A percentile compares a stretch with the other conserved stretches of the same genome.
These are phyloP conservation scores for Lindgomyces ingoldianus DNA, from an alignment of 495 filamentous ascomycete genomes.

Conservation along the genomic window DNA sequence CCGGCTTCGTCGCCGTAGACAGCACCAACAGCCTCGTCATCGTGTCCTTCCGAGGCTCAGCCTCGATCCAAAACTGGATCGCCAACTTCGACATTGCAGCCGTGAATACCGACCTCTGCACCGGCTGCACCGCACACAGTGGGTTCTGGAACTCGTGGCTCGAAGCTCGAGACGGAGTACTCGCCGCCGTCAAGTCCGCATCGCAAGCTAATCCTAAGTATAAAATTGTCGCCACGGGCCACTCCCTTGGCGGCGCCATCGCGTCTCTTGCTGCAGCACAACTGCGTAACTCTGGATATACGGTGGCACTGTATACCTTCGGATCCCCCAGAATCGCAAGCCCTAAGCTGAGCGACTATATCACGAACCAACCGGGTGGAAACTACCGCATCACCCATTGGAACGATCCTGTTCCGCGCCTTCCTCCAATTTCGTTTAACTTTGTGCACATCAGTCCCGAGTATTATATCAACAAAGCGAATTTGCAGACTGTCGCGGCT, in stretches of 20 bases:
- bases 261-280: constrained; percentile 63
- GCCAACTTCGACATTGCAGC: constrained; percentile 56
- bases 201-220: constrained; percentile 51
- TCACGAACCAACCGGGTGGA: constrained; percentile 55
- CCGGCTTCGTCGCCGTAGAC: constrained; percentile 72
- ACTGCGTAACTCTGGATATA: constrained; percentile 55
- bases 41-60: constrained; percentile 67
- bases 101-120: constrained; percentile 50
- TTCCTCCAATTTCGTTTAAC: constrained; percentile 58
- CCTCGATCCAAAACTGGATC: constrained; percentile 66
- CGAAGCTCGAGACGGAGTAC: constrained; percentile 47
- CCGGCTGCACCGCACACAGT: constrained; percentile 54
- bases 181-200: constrained; percentile 49
- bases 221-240: constrained; percentile 61
- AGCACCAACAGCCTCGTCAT: constrained; percentile 61
- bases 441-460: constrained; percentile 69
- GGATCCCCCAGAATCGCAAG: constrained; percentile 71
- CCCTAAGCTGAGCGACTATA: constrained; percentile 55
- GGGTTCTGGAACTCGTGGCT: constrained; percentile 62
- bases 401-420: constrained; percentile 65
- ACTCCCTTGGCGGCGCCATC: constrained; percentile 70
- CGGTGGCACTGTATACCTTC: constrained; percentile 60
- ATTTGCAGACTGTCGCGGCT: constrained; percentile 45
- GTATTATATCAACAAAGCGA: constrained; percentile 59
- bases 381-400: constrained; percentile 70